Base-by-base conservation (phyloP, 2,329 filamentous ascomycete species). In the Alternaria sp. region DNA sequence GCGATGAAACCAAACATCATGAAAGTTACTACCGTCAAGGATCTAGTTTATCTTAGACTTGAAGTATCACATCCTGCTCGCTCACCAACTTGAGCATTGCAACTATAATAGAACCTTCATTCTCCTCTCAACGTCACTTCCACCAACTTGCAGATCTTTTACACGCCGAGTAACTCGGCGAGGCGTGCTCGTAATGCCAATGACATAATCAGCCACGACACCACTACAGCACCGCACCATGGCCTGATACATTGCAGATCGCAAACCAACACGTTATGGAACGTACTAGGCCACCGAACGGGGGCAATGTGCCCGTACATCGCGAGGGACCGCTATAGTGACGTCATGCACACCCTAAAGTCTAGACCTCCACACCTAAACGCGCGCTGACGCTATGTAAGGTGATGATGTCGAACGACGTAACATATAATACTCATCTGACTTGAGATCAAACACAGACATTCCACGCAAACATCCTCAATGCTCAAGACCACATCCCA, bases 401-500 rank as follows among this genome's bases (percentile, higher is more conserved):
- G 26, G 31, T 45, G 17, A 45, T 53, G 31, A 45, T 53, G 31
- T 33, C 11, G 5, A 53, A 45, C 40, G 33, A 46, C 39, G 46
- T 51, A 49, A 9, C 31, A 48, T 48, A 48, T 34, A 29, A 45
- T n/a, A 41, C 40, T 13, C 36, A 46, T 46, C 8, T 53, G 4
- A 45, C 5, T 45, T 29, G 24, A n/a, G 40, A 14, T 5, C 3
- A 1, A 13, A 7, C 23, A 21, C 3, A 26, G 17, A 17, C 11
- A 23, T n/a, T 8, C 0, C 11, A 37, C 21, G 13, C 5, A 14
- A 45, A 46, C 57, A 28, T 61, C 55, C n/a, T 45, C 61, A 49
- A 72, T 72, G 69, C 60, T 74, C 40, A 70, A 69, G 37, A 66
- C 67, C 11, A 28, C 51, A 62, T 29, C 67, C 62, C 61, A 66